Percentiles rank a stretch among this genome's conserved stretches.
Evolutionary conservation across 805 yeast species (phyloP).

Genomic region (Metschnikowia kunwiensis): DNA sequence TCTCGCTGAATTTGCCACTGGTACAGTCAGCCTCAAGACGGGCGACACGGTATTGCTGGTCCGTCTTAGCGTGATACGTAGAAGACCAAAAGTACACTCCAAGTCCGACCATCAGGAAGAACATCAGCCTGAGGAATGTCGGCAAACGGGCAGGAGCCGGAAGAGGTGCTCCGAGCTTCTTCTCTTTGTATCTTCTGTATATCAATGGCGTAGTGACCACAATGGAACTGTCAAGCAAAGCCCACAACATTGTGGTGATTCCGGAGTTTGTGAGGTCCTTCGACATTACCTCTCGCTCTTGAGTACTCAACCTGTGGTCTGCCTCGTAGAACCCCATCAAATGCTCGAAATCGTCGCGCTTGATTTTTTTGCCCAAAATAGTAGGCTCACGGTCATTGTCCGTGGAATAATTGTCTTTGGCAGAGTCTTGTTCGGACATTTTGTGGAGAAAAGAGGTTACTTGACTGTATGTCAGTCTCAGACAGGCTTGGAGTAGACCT

Average conservation of each 20-base stretch:
- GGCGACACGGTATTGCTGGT: slow-evolving; percentile 26
- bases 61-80: slow-evolving; percentile 11
- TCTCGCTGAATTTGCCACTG: slow-evolving; percentile 20
- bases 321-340: slow-evolving; percentile 45
- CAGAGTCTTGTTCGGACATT: slow-evolving; percentile 5
- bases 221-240: slow-evolving; percentile 37
- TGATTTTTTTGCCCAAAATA: slow-evolving; percentile 21
- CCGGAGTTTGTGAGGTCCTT: slow-evolving; percentile 36
- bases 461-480: no score
- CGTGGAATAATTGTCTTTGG: neutral
- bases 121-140: slow-evolving; percentile 28
- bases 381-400: slow-evolving; percentile 7
- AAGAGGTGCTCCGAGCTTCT: slow-evolving; percentile 12
- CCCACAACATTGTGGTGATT: slow-evolving; percentile 35
- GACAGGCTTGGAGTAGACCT: no score
- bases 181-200: slow-evolving; percentile 15
- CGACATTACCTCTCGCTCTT: slow-evolving; percentile 43
- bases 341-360: slow-evolving; percentile 37
- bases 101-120: slow-evolving; percentile 34
- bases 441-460: no score
- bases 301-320: slow-evolving; percentile 41
- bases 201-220: slow-evolving; percentile 44
- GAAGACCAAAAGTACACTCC: slow-evolving; percentile 15
- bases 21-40: slow-evolving; percentile 31
- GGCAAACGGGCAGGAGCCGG: slow-evolving; percentile 35